A percentile compares a stretch with the other conserved stretches of the same genome.
Conservation (phyloP, 108 stramenopile species). For the Mayamaea pseudoterrestris region DNA sequence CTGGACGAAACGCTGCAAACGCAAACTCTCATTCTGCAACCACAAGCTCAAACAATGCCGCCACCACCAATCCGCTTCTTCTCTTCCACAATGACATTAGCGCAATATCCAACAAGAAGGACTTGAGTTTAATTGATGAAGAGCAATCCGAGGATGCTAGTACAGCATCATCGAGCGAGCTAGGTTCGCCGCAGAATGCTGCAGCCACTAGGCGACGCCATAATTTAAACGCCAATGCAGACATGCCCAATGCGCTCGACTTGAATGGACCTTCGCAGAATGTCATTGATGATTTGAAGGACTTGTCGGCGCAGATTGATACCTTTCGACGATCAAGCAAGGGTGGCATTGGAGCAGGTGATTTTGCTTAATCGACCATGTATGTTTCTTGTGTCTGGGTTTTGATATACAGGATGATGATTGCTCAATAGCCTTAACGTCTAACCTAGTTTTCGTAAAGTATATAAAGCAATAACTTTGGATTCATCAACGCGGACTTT, state of each 20-base stretch:
- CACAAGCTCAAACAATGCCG: neutral
- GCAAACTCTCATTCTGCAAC: neutral
- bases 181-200: neutral
- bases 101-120: constrained; percentile 11
- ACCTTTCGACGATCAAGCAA: constrained; percentile 1
- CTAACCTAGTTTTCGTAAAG: neutral
- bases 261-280: constrained; percentile 1
- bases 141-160: neutral
- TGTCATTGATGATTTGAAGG: constrained; percentile 21
- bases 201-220: too few relatives aligned
- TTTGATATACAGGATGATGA: neutral
- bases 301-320: constrained; percentile 21
- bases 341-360: neutral
- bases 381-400: neutral
- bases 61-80: constrained; percentile 3
- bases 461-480: too few relatives aligned
- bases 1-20: constrained; percentile 3
- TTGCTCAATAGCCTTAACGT: neutral
- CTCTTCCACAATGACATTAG: constrained; percentile 24
- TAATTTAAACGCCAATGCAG: neutral
- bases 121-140: constrained; percentile 14
- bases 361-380: neutral
- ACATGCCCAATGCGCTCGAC: neutral
- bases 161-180: neutral
- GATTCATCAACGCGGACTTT: too few relatives aligned